phyloP scores from a whole-genome alignment of 208 protist genomes.

The Leishmania aethiopica region DNA sequence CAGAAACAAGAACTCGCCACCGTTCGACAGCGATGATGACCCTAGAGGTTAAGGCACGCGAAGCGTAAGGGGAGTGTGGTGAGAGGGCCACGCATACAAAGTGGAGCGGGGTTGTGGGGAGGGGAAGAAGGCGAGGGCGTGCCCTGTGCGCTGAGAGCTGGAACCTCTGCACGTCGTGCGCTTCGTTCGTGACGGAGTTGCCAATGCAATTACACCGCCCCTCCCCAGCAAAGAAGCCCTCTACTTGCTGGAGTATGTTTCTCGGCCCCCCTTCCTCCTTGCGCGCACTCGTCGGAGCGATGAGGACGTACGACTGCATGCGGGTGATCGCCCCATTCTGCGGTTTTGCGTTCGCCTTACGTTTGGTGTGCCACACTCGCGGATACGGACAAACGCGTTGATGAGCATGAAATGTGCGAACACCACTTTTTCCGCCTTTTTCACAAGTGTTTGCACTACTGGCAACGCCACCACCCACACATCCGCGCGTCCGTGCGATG shows the following conservation, averaged over 20 bases:
- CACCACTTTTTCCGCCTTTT: neutral
- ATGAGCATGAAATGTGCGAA: neutral
- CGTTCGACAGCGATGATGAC: slow-evolving; percentile 70
- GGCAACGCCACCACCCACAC: no score
- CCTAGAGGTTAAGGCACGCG: slow-evolving; percentile 4
- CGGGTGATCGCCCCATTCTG: neutral
- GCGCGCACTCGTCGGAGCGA: neutral
- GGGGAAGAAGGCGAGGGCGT: neutral
- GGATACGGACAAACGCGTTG: neutral
- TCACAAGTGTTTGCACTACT: neutral
- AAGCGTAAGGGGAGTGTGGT: neutral
- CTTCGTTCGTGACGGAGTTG: neutral
- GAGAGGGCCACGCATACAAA: neutral
- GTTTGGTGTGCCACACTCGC: neutral
- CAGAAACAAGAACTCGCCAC: slow-evolving; percentile 51
- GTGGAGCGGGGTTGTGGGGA: neutral
- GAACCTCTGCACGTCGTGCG: neutral
- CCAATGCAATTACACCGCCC: neutral
- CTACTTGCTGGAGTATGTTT: neutral
- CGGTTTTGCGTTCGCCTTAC: neutral
- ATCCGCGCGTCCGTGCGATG: no score
- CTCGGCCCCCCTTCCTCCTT: neutral
- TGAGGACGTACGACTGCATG: neutral
- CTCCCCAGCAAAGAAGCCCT: neutral
- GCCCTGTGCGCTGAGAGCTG: neutral